A percentile compares a stretch with the other conserved stretches of the same genome.
Conservation (phyloP, 495 filamentous ascomycete species). For the Aspergillus bridgeri region DNA sequence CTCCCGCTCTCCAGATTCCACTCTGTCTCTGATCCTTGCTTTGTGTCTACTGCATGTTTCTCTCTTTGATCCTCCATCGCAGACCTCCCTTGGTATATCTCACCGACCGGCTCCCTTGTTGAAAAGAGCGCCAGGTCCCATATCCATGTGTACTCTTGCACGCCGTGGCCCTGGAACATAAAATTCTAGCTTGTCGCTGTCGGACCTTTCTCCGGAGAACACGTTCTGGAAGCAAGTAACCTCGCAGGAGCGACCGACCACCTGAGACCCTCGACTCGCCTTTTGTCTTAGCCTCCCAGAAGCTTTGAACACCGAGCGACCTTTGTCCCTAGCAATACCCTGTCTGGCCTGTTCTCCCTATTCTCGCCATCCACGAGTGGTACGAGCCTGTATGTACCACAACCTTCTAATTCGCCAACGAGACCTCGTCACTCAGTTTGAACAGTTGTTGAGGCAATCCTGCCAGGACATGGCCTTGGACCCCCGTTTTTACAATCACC, state of each 20-base stretch:
- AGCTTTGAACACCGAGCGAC: not conserved
- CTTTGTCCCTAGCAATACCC: not conserved
- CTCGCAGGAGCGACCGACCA: not conserved
- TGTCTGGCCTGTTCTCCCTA: conserved; percentile 7
- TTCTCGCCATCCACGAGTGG: conserved; percentile 6
- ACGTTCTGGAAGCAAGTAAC: not conserved
- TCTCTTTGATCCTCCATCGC: conserved; percentile 25
- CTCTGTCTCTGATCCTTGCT: conserved; percentile 3
- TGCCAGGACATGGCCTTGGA: conserved; percentile 56
- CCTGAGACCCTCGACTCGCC: not conserved
- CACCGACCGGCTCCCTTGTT: not conserved
- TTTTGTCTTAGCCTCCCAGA: not conserved
- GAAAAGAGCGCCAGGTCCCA: not conserved
- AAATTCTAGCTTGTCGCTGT: not conserved
- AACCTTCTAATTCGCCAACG: conserved; percentile 40
- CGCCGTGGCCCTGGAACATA: not conserved
- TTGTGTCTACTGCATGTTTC: conserved; percentile 20
- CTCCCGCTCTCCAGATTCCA: not conserved
- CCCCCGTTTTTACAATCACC: conserved; percentile 51
- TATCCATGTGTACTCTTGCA: not conserved
- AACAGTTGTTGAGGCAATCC: conserved; percentile 46
- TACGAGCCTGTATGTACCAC: conserved; percentile 42
- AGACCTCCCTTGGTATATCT: conserved; percentile 6
- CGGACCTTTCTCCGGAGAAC: not conserved
- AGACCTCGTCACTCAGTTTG: conserved; percentile 41